Evolutionary conservation across 2,329 filamentous ascomycete species (phyloP).

Genomic region (Diaporthe vexans): DNA sequence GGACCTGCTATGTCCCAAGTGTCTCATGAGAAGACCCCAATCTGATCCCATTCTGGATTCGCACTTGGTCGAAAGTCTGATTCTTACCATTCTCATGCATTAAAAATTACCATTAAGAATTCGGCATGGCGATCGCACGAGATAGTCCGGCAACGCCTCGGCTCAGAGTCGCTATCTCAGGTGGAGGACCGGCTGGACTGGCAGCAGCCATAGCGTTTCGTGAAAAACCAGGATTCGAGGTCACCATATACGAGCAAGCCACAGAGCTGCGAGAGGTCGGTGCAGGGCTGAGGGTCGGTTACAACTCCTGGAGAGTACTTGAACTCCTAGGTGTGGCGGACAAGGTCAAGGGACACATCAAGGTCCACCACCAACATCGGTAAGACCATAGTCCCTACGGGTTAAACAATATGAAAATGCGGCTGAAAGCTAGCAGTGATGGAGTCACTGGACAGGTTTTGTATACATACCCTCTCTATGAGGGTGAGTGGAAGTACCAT

Average conservation of each 20-base stretch:
- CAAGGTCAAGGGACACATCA: slow-evolving; percentile 33
- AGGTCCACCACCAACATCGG: slow-evolving; percentile 37
- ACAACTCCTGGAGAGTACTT: slow-evolving; percentile 38
- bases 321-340: slow-evolving; percentile 35
- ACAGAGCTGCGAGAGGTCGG: slow-evolving; percentile 34
- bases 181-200: slow-evolving; percentile 32
- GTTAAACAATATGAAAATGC: neutral
- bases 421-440: neutral
- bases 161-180: slow-evolving; percentile 27
- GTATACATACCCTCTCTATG: slow-evolving; percentile 30
- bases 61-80: no score
- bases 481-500: slow-evolving; percentile 24
- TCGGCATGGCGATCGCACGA: slow-evolving; percentile 16
- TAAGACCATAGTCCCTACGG: neutral
- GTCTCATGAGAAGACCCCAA: neutral
- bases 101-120: rapidly evolving
- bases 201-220: slow-evolving; percentile 27
- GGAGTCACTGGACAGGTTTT: slow-evolving; percentile 27
- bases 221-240: slow-evolving; percentile 25
- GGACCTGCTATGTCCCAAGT: neutral
- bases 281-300: slow-evolving; percentile 30
- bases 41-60: neutral
- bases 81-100: rapidly evolving
- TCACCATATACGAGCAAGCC: slow-evolving; percentile 35
- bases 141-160: neutral